Percentiles rank a stretch among this genome's conserved stretches.
phyloP scores from a whole-genome alignment of 176 grass and related monocot genomes.

The Paspalum vaginatum region DNA sequence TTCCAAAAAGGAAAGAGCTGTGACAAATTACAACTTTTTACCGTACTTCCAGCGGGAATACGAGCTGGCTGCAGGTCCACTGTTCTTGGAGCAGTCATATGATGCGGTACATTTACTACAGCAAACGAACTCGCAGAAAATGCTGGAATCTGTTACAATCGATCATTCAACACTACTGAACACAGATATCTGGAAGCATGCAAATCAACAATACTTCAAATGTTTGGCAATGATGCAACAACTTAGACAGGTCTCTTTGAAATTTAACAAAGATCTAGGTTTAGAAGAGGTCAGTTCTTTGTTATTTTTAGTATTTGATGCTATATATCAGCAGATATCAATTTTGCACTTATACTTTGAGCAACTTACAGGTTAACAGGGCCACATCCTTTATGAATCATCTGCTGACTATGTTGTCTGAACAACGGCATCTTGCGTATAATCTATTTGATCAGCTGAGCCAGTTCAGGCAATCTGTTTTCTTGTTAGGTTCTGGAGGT shows the following conservation, averaged over 20 bases:
- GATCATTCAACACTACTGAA: constrained; percentile 40
- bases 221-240: constrained; percentile 74
- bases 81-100: constrained; percentile 80
- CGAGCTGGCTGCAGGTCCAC: constrained; percentile 48
- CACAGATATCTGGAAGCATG: constrained; percentile 63
- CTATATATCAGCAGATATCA: background rate
- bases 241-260: constrained; percentile 66
- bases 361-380: constrained; percentile 70
- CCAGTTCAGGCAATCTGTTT: constrained; percentile 47
- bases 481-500: constrained; percentile 70
- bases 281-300: constrained; percentile 68
- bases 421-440: constrained; percentile 82
- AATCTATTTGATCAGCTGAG: constrained; percentile 55
- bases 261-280: constrained; percentile 87
- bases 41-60: constrained; percentile 52
- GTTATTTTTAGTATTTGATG: background rate
- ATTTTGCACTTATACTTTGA: constrained; percentile 39
- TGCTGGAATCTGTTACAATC: constrained; percentile 34
- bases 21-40: background rate
- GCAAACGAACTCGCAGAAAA: constrained; percentile 44
- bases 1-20: background rate
- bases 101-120: constrained; percentile 71
- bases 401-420: constrained; percentile 63
- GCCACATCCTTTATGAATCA: constrained; percentile 79
- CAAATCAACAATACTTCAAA: constrained; percentile 79